Evolutionary conservation across 139 green algal species (phyloP), one percentile per base, ranked within the genome.

Genomic region (Coccomyxa sp.): DNA sequence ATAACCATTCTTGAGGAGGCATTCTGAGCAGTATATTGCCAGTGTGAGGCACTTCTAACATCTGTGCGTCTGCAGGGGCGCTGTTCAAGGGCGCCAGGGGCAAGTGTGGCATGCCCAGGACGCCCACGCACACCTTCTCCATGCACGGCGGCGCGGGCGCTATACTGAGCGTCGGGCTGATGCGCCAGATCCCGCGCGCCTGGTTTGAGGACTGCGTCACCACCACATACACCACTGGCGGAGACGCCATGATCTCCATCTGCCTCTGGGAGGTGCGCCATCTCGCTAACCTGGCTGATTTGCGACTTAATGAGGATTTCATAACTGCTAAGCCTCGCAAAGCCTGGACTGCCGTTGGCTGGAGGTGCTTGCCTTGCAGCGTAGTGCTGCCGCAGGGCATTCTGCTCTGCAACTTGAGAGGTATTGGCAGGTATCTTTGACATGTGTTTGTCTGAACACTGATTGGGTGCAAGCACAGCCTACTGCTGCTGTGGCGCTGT

Each of bases 141-240:
- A 78, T 82, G 78, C 78, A 82, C 50, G 78, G 78, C n/a, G 78
- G 78, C 55, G 78, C 78, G n/a, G 78, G 78, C 9, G 78, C 34
- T 3, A 54, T 82, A 27, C 69, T 82, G 37, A 76, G 55, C 31
- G 31, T 78, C 5, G 78, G 78, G 12, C 78, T 82, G 50, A 40
- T 82, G 55, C 44, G 55, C 24, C 8, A 3, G 8, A 75, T 82
- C 10, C 22, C 8, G 33, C n/a, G 78, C 16, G 38, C 54, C 27
- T 70, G 35, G 35, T 78, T 82, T 68, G 78, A 82, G 55, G 31
- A 44, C 29, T 82, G 78, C 55, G 73, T 78, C 18, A 33, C 29
- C 38, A 76, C 37, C 39, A 76, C 71, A 7, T 76, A 76, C 71
- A 64, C 22, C 38, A 74, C 70, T 24, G 77, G 78, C 33, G 78